Base-by-base conservation (phyloP, 352 stramenopile species). In the Thalassiosira oceanica region DNA sequence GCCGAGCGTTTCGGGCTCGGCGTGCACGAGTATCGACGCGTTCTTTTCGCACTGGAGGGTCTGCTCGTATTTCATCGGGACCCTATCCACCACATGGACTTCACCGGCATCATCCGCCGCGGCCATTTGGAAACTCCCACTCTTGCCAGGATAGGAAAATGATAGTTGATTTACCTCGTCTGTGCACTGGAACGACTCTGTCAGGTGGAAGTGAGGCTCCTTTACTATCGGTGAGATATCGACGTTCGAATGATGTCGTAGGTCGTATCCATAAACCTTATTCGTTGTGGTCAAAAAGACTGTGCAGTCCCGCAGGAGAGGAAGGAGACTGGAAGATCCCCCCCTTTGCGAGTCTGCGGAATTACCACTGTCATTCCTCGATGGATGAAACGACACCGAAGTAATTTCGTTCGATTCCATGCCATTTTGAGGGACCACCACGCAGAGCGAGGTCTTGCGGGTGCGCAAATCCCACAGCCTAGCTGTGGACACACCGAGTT, bases 161-260 rank as follows among this genome's bases (percentile, higher is more conserved):
- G 53, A 57, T 21, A 90, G 51, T 57, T 88, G 73, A 53, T 90
- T 90, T 46, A 90, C 73, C 78, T 90, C 83, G 37, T 90, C 83
- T 26, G 39, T 60, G 29, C 61, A 74, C 42, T 67, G 37, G 23
- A 78, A 76, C 3, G n/a, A 24, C 24, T 13, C 10, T 7, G 58
- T 57, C 8, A 75, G 33, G 55, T 79, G 48, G 41, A 75, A 69
- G 45, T 79, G 55, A 1, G 56, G 56, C 23, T 71, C 33, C 33
- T 51, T 52, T 26, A 84, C 35, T 64, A 86, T 73, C 15, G 78
- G 74, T 42, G 29, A n/a, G 24, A 45, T 39, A 16, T 56, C 65
- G 23, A 45, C 6, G 10, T 31, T 56, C 20, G 33, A n/a, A 31
- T 70, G 56, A 36, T 72, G 42, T 6, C 78, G 49, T 33, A 87